A percentile compares a stretch with the other conserved stretches of the same genome.
Conservation (phyloP, 2,329 filamentous ascomycete species). For the Phyllachora maydis region DNA sequence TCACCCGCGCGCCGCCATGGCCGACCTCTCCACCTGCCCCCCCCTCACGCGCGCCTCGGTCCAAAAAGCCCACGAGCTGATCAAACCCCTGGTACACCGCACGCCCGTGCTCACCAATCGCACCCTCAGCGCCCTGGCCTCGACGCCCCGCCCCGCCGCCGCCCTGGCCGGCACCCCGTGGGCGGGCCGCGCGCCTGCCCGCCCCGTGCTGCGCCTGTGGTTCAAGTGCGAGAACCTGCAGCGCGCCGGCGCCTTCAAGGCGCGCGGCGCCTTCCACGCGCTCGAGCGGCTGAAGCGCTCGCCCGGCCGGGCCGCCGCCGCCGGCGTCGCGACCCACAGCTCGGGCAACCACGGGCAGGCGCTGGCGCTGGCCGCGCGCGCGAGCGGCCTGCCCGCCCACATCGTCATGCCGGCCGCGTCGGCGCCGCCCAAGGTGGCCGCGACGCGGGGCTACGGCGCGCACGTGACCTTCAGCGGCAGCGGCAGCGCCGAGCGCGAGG, state of each 20-base stretch:
- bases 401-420: conserved; percentile 87
- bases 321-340: conserved; percentile 76
- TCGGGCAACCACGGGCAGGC: conserved; percentile 92
- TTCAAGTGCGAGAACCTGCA: conserved; percentile 97
- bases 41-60: conserved; percentile 59
- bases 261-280: conserved; percentile 76
- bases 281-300: conserved; percentile 45
- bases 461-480: conserved; percentile 64
- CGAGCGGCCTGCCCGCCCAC: conserved; percentile 54
- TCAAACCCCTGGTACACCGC: conserved; percentile 56
- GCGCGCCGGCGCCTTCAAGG: conserved; percentile 82
- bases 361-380: conserved; percentile 62
- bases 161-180: conserved; percentile 34
- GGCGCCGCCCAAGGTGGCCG: conserved; percentile 70
- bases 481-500: conserved; percentile 64
- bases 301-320: conserved; percentile 37
- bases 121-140: conserved; percentile 57
- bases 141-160: conserved; percentile 36
- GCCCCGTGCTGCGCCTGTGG: conserved; percentile 52
- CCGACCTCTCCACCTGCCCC: conserved; percentile 28
- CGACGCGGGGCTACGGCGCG: conserved; percentile 59
- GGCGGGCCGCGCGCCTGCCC: conserved; percentile 32
- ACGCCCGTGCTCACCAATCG: conserved; percentile 69
- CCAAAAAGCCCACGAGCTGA: conserved; percentile 46
- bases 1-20: no score